These are phyloP conservation scores for Rhodomyrtus tomentosa DNA, from an alignment of 345 rosid genomes.

Conservation along the genomic window DNA sequence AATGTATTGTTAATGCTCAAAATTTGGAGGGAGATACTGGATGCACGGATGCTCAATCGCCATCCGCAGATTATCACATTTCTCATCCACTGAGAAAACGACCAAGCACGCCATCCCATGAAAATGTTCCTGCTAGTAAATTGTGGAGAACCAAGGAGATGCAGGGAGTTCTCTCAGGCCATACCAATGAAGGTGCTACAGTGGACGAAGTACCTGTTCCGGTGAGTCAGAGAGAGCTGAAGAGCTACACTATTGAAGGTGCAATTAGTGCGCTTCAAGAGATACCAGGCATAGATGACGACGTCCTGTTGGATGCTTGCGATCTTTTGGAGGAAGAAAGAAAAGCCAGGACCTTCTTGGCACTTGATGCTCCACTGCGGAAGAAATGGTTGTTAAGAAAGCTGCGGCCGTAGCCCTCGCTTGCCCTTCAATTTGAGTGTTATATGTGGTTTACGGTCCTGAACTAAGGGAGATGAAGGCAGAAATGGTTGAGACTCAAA, in stretches of 20 bases:
- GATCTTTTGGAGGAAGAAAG: constrained; percentile 76
- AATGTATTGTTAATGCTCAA: constrained; percentile 1
- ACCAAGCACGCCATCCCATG: not conserved
- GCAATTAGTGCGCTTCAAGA: constrained; percentile 59
- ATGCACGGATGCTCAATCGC: constrained; percentile 4
- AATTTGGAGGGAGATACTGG: constrained; percentile 18
- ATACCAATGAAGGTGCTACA: not conserved
- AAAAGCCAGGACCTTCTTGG: constrained; percentile 72
- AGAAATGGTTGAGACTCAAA: not conserved
- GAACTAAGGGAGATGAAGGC: not conserved
- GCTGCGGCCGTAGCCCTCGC: constrained; percentile 28
- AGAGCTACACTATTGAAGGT: constrained; percentile 15
- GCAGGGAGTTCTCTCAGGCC: constrained; percentile 1
- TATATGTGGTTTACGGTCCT: not conserved
- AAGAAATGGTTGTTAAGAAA: constrained; percentile 75
- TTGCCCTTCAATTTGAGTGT: not conserved
- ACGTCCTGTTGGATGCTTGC: constrained; percentile 67
- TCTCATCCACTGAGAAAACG: constrained; percentile 36
- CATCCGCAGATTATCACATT: constrained; percentile 2
- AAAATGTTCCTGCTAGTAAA: constrained; percentile 17
- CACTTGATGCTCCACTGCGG: constrained; percentile 40
- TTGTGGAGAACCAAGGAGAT: constrained; percentile 28
- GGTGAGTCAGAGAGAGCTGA: constrained; percentile 10
- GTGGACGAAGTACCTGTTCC: not conserved
- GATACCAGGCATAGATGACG: constrained; percentile 56